Percentiles rank a stretch among this genome's conserved stretches.
Conservation (phyloP, 768 basidiomycete genomes). For the Tulasnella sp. region DNA sequence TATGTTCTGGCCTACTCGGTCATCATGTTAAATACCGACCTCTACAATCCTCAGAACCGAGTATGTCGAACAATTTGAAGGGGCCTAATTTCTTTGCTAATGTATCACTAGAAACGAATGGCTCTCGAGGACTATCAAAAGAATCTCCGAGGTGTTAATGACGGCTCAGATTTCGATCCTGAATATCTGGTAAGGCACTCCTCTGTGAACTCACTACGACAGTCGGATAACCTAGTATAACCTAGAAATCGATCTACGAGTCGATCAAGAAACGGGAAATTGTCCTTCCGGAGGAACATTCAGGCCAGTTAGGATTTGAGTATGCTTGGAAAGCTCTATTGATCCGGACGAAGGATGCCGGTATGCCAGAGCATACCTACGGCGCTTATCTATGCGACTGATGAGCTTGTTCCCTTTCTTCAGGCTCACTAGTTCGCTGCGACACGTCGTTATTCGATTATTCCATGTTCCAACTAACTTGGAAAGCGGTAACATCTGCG, state of each 20-base stretch:
- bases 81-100: background rate
- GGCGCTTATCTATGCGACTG: background rate
- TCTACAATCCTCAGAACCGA: slow-evolving; percentile 85
- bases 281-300: slow-evolving; percentile 95
- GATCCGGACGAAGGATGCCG: slow-evolving; percentile 65
- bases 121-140: slow-evolving; percentile 85
- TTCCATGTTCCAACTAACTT: slow-evolving; percentile 88
- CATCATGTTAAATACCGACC: slow-evolving; percentile 97
- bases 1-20: slow-evolving; percentile 92
- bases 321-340: slow-evolving; percentile 98
- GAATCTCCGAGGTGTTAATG: slow-evolving; percentile 90
- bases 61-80: slow-evolving; percentile 36
- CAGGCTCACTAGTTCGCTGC: slow-evolving; percentile 62
- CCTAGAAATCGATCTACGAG: slow-evolving; percentile 80
- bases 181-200: slow-evolving; percentile 61
- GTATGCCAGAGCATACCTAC: slow-evolving; percentile 30
- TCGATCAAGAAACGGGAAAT: slow-evolving; percentile 92
- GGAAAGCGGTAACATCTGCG: slow-evolving; percentile 88
- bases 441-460: slow-evolving; percentile 73
- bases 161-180: slow-evolving; percentile 64
- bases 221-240: background rate
- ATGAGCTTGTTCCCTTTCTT: background rate
- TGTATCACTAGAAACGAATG: slow-evolving; percentile 75
- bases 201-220: background rate
- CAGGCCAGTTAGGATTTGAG: slow-evolving; percentile 92